Evolutionary conservation across 495 filamentous ascomycete genomes (phyloP).

Genomic region (Hypoxylon trugodes): DNA sequence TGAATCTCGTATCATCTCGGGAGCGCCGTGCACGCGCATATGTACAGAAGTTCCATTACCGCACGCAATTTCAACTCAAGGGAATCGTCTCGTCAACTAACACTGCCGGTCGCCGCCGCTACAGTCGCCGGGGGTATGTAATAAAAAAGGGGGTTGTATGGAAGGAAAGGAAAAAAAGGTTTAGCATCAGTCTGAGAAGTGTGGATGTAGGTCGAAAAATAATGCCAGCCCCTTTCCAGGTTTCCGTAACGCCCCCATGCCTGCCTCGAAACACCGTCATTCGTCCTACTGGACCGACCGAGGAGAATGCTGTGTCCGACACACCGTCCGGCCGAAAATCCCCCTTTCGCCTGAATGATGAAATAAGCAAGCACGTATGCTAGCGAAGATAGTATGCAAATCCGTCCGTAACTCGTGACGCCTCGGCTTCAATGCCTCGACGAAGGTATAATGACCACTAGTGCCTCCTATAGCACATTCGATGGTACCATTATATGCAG

Average conservation of each 20-base stretch:
- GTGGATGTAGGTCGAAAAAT: slow-evolving; percentile 20
- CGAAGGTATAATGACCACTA: slow-evolving; percentile 32
- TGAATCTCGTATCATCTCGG: slow-evolving; percentile 19
- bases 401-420: slow-evolving; percentile 47
- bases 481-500: slow-evolving; percentile 12
- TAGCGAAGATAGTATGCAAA: slow-evolving; percentile 42
- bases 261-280: slow-evolving; percentile 30
- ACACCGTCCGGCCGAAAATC: slow-evolving; percentile 35
- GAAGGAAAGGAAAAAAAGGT: slow-evolving; percentile 3
- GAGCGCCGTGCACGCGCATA: slow-evolving; percentile 3
- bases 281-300: slow-evolving; percentile 23
- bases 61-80: slow-evolving; percentile 1
- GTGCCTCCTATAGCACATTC: slow-evolving; percentile 12
- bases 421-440: slow-evolving; percentile 36
- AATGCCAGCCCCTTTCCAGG: neutral
- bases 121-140: slow-evolving; percentile 14
- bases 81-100: slow-evolving; percentile 31
- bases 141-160: neutral
- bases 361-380: slow-evolving; percentile 32
- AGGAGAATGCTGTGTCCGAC: slow-evolving; percentile 31
- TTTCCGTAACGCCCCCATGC: slow-evolving; percentile 35
- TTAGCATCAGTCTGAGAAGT: slow-evolving; percentile 34
- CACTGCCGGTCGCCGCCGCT: slow-evolving; percentile 1
- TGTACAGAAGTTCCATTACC: slow-evolving; percentile 34
- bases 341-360: slow-evolving; percentile 24